Conservation (phyloP, 352 stramenopile species). For the Globisporangium spinosum region DNA sequence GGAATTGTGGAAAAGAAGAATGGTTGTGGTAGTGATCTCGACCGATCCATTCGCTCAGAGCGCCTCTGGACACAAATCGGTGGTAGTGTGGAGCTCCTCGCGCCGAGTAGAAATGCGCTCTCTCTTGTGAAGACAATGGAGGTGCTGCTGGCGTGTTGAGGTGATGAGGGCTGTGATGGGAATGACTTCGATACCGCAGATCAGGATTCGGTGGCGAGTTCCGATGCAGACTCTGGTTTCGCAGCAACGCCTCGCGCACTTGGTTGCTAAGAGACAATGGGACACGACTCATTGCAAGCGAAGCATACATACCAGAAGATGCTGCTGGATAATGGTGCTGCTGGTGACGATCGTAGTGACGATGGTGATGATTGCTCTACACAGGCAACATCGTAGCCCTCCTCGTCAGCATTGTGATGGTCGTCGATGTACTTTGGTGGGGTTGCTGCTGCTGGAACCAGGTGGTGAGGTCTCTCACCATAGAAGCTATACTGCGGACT, state of each 20-base stretch:
- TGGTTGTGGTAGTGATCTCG: slow-evolving; percentile 15
- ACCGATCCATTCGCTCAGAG: slow-evolving; percentile 38
- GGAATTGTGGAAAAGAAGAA: neutral
- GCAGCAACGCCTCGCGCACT: slow-evolving; percentile 46
- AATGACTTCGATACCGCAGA: slow-evolving; percentile 4
- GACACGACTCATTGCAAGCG: slow-evolving; percentile 15
- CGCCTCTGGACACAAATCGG: slow-evolving; percentile 6
- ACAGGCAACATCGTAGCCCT: neutral
- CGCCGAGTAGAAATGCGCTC: slow-evolving; percentile 32
- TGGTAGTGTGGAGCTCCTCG: slow-evolving; percentile 17
- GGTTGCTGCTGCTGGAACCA: neutral
- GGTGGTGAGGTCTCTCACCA: neutral
- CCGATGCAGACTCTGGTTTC: slow-evolving; percentile 24
- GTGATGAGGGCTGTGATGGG: slow-evolving; percentile 1
- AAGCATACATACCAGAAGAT: neutral
- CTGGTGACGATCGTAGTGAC: slow-evolving; percentile 3
- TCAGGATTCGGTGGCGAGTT: neutral
- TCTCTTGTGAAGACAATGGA: slow-evolving; percentile 1
- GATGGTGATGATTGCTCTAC: neutral
- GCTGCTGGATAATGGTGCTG: neutral
- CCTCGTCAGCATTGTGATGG: neutral
- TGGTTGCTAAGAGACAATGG: slow-evolving; percentile 53
- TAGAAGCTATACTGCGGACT: slow-evolving; percentile 5
- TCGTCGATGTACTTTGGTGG: slow-evolving; percentile 1
- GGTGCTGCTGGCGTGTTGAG: slow-evolving; percentile 6